Evolutionary conservation across 148 eudicot genomes (phyloP).

Genomic region (Rhododendron vialii): DNA sequence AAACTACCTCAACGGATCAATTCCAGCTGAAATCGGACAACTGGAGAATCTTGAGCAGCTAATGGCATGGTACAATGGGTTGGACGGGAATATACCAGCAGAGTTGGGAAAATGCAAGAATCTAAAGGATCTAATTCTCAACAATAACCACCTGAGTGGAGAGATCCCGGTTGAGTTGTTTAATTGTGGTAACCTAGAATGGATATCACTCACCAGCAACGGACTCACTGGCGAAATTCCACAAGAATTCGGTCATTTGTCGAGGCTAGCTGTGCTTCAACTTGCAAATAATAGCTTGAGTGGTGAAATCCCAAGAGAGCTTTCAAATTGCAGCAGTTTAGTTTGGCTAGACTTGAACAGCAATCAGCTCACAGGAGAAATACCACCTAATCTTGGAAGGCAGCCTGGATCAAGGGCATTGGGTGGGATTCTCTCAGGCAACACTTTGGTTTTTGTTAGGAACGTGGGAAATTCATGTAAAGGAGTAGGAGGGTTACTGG

Average conservation of each 20-base stretch:
- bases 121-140: slow-evolving; percentile 74
- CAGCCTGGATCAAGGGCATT: slow-evolving; percentile 72
- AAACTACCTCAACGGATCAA: slow-evolving; percentile 74
- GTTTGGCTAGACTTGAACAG: slow-evolving; percentile 93
- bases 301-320: slow-evolving; percentile 65
- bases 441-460: slow-evolving; percentile 76
- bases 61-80: slow-evolving; percentile 86
- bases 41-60: slow-evolving; percentile 73
- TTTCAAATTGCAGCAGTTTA: slow-evolving; percentile 70
- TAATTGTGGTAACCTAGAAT: slow-evolving; percentile 67
- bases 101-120: slow-evolving; percentile 73
- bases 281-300: slow-evolving; percentile 68
- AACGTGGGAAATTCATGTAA: slow-evolving; percentile 94
- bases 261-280: slow-evolving; percentile 78
- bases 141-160: slow-evolving; percentile 70
- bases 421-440: slow-evolving; percentile 78
- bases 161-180: slow-evolving; percentile 69
- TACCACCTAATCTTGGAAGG: slow-evolving; percentile 79
- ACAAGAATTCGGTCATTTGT: slow-evolving; percentile 52
- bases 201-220: slow-evolving; percentile 85
- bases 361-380: slow-evolving; percentile 74
- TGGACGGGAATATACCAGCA: slow-evolving; percentile 72
- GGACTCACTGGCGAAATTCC: slow-evolving; percentile 64
- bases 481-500: slow-evolving; percentile 91
- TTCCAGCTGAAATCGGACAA: slow-evolving; percentile 67